phyloP scores from a whole-genome alignment of 2,329 filamentous ascomycete species.

The Sporothrix pseudoabietina region DNA sequence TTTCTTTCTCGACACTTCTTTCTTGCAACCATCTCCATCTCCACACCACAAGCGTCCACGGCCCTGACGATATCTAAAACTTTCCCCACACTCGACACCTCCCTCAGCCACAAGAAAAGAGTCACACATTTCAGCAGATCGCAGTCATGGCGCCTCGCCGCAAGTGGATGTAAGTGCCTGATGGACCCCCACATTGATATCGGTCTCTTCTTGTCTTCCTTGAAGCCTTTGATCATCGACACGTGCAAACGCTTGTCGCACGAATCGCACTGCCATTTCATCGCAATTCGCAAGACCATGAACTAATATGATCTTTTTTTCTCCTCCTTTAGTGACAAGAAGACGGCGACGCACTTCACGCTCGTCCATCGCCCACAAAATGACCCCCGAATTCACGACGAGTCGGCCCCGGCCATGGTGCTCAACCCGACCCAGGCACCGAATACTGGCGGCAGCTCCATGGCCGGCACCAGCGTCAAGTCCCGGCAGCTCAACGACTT shows the following conservation, averaged over 20 bases:
- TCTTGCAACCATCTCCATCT: neutral
- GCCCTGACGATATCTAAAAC: neutral
- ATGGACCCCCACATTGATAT: neutral
- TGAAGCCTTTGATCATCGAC: neutral
- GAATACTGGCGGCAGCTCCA: constrained; percentile 42
- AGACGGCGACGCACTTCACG: constrained; percentile 87
- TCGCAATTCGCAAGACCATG: neutral
- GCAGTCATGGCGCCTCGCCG: constrained; percentile 33
- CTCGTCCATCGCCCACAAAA: constrained; percentile 96
- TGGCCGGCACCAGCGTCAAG: constrained; percentile 38
- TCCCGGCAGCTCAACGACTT: constrained; percentile 75
- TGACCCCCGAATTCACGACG: constrained; percentile 95
- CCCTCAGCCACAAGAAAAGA: neutral
- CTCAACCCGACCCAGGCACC: constrained; percentile 67
- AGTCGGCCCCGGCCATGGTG: constrained; percentile 84
- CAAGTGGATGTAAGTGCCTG: constrained; percentile 44
- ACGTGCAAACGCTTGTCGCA: constrained; percentile 10
- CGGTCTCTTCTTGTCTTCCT: neutral
- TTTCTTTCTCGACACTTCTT: neutral
- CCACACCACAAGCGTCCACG: neutral
- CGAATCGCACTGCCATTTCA: neutral
- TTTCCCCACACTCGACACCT: neutral
- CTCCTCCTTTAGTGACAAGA: constrained; percentile 65
- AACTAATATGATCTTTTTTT: constrained; percentile 27
- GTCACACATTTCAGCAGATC: neutral